These are phyloP conservation scores for Termitomyces sp. DNA, from an alignment of 768 basidiomycete species.

Conservation along the genomic window DNA sequence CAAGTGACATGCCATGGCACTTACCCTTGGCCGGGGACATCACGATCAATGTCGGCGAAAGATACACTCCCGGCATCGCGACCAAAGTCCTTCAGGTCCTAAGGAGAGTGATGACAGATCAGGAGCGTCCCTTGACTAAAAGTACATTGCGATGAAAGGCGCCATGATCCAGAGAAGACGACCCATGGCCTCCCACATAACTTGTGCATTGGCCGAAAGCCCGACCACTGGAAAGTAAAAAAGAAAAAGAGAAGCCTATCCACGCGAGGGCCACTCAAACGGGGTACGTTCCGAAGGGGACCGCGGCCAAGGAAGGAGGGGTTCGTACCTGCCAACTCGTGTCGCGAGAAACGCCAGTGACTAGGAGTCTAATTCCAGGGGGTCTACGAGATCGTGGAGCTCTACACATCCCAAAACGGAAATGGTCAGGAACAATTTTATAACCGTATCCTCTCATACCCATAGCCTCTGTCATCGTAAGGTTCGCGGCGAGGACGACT, in stretches of 20 bases:
- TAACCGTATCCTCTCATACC: slow-evolving; percentile 33
- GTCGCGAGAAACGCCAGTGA: slow-evolving; percentile 86
- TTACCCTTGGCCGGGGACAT: slow-evolving; percentile 82
- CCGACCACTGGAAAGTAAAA: slow-evolving; percentile 10
- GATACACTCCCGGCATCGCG: slow-evolving; percentile 90
- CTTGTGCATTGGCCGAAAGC: slow-evolving; percentile 11
- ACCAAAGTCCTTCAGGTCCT: slow-evolving; percentile 98
- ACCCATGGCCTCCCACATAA: slow-evolving; percentile 8
- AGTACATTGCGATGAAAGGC: slow-evolving; percentile 17
- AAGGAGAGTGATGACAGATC: slow-evolving; percentile 37
- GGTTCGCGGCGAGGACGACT: slow-evolving; percentile 76
- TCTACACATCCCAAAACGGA: slow-evolving; percentile 19
- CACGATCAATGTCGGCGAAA: slow-evolving; percentile 92
- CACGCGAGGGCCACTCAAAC: slow-evolving; percentile 17
- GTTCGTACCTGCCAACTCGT: slow-evolving; percentile 97
- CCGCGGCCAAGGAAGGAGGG: slow-evolving; percentile 21
- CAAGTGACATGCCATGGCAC: slow-evolving; percentile 17
- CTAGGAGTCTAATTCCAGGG: slow-evolving; percentile 76
- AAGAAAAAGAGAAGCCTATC: slow-evolving; percentile 11
- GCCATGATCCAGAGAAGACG: slow-evolving; percentile 15
- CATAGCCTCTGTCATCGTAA: slow-evolving; percentile 57
- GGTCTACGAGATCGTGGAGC: slow-evolving; percentile 69
- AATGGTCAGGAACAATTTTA: slow-evolving; percentile 5
- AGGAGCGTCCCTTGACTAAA: slow-evolving; percentile 32
- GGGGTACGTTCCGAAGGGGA: slow-evolving; percentile 13